Base-by-base conservation (phyloP, 306 rosid genomes). In the Trifolium dubium region DNA sequence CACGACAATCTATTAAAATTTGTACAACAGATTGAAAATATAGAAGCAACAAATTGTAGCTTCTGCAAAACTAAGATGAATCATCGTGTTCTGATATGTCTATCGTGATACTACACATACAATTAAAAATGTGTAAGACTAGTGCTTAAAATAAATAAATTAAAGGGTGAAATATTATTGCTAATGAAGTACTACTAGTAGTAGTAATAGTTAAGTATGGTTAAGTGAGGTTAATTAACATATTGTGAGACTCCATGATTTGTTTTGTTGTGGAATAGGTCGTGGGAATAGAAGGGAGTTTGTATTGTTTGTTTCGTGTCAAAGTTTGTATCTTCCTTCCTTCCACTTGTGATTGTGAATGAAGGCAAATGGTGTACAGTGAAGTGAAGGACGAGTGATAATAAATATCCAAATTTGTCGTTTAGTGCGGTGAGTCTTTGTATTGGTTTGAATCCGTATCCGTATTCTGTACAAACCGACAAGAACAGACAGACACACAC, bases 321-420 rank as follows among this genome's bases (percentile, higher is more conserved):
- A 19, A 85, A 85, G 79, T 72, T 77, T 67, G 18, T 30, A 79
- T 12, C 23, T 23, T 23, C 23, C 23, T n/a, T n/a, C n/a, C 39
- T 32, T 74, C 78, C 82, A 64, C 82, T 18, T 82, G 82, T 75
- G 46, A 82, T 80, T 77, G 60, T 53, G n/a, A n/a, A n/a, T 23
- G 23, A 23, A 23, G 64, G 30, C 43, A 66, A 18, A 15, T 55
- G 79, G 67, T 46, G 67, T 46, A 32, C 72, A 56, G 28, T 40
- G 79, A 29, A 66, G 43, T 46, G 46, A 49, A 49, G 79, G 76
- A 71, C 19, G 60, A 41, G 49, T 64, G 62, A 17, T 51, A 15
- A 39, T 49, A 53, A 75, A 75, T 64, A 17, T 4, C 49, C 17
- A 35, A 8, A 70, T 39, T 82, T 82, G 93, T 88, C 90, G 90